A percentile compares a stretch with the other conserved stretches of the same genome.
These are phyloP conservation scores for Nicotiana tabacum DNA, from an alignment of 257 asterid genomes.

Conservation along the genomic window DNA sequence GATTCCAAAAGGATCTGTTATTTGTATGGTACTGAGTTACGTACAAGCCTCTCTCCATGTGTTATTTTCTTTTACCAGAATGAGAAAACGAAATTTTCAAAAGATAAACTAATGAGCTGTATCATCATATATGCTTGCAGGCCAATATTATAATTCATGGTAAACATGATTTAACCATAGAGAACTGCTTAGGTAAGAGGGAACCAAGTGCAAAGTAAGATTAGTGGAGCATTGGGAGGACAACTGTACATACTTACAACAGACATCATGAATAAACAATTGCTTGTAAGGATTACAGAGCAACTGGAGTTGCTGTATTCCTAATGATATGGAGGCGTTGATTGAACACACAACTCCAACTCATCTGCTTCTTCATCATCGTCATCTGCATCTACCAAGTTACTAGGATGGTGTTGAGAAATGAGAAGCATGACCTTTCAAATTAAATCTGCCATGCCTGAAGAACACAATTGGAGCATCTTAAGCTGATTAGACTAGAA, in stretches of 20 bases:
- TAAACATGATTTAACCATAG: neutral
- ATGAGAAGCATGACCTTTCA: constrained; percentile 24
- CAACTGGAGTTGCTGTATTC: constrained; percentile 6
- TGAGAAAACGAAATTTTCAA: neutral
- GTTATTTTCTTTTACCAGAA: neutral
- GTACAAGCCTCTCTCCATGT: neutral
- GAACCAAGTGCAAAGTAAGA: neutral
- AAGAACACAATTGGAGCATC: constrained; percentile 13
- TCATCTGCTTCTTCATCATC: constrained; percentile 79
- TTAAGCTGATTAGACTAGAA: constrained; percentile 14
- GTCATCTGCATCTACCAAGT: constrained; percentile 83
- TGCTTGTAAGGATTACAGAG: constrained; percentile 14
- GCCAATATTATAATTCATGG: neutral
- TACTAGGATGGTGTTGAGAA: constrained; percentile 82
- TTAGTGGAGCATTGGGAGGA: neutral
- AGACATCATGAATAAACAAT: constrained; percentile 9
- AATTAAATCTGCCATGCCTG: constrained; percentile 27
- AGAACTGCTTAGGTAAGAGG: neutral
- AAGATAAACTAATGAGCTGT: neutral
- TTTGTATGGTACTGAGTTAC: neutral
- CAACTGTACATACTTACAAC: constrained; percentile 14
- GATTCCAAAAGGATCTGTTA: neutral
- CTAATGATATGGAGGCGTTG: constrained; percentile 72
- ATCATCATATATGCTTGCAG: neutral
- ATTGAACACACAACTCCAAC: constrained; percentile 57